Base-by-base conservation (phyloP, 2,329 filamentous ascomycete genomes). In the Magnaporthiopsis poae region DNA sequence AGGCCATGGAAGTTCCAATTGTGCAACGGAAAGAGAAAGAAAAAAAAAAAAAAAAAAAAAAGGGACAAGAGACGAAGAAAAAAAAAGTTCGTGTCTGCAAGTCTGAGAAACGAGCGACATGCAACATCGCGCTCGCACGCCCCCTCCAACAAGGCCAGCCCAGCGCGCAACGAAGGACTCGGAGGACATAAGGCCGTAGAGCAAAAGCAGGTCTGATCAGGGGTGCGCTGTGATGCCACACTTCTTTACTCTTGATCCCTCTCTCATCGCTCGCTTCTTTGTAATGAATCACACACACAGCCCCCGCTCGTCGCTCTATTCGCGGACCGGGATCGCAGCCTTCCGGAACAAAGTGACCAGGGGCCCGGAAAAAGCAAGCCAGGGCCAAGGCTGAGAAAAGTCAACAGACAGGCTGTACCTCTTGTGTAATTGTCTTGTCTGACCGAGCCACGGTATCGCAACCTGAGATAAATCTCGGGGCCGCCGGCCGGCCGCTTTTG, bases 311-410 rank as follows among this genome's bases (percentile, higher is more conserved):
- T 56, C n/a, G 18, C 46, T 64, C 27, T 64, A 64, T 64, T 35
- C 52, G 62, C 27, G 27, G 27, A 21, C n/a, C 62, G 62, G 62
- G 52, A 64, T 21, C 29, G 36, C 15, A n/a, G n/a, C 8, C 27
- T 29, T 64, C 62, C 62, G 62, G 62, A 52, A 64, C 62, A 64
- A 5, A 31, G 27, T 7, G 21, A 25, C 46, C 46, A 56, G 46
- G 46, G 46, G 15, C 46, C 46, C 21, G 46, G 46, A 56, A 25
- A 31, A 25, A 31, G 31, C 31, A 31, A 31, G 18, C 21, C n/a
- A 56, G 46, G 21, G 21, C 18, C 46, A 13, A 31, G 3, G 31
- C 5, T 8, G 18, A 56, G 46, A 21, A 25, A 56, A n/a, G 1
- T n/a, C 46, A 25, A 5, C 21, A 25, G 46, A 31, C 31, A 31